These are phyloP conservation scores for Leccinum obscurum DNA, from an alignment of 768 basidiomycete genomes.

Conservation along the genomic window DNA sequence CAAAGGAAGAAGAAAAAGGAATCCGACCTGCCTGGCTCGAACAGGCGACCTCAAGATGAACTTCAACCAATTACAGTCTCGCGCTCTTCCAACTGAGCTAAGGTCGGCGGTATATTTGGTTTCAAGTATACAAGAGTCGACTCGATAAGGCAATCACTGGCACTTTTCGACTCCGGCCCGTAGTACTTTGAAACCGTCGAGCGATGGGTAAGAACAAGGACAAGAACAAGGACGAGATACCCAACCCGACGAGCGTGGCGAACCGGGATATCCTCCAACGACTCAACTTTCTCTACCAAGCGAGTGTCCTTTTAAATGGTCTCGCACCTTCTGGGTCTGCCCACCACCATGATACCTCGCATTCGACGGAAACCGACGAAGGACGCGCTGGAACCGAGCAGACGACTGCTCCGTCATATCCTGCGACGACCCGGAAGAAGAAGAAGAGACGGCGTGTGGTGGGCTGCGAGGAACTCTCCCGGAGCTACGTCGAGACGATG, in stretches of 20 bases:
- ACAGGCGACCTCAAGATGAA: constrained; percentile 47
- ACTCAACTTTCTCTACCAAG: constrained; percentile 85
- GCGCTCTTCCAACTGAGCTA: constrained; percentile 52
- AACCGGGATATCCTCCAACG: constrained; percentile 82
- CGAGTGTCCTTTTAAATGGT: constrained; percentile 60
- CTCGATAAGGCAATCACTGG: neutral
- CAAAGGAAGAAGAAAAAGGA: neutral
- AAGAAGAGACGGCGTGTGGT: constrained; percentile 33
- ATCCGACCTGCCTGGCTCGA: constrained; percentile 43
- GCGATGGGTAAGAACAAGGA: constrained; percentile 68
- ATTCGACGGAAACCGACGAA: neutral
- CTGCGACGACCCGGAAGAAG: constrained; percentile 4
- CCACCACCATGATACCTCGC: constrained; percentile 1
- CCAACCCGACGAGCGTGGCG: constrained; percentile 55
- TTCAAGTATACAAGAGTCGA: neutral
- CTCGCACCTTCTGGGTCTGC: constrained; percentile 24
- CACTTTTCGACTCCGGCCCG: no score
- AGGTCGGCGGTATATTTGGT: constrained; percentile 12
- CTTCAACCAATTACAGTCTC: constrained; percentile 41
- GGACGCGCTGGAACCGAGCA: neutral
- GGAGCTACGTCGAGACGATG: constrained; percentile 66
- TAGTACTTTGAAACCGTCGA: neutral
- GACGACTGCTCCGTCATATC: neutral
- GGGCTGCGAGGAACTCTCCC: constrained; percentile 53
- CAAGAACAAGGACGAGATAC: constrained; percentile 56